Conservation (phyloP, 139 green algal species). For the Chlamydomonas sp. region DNA sequence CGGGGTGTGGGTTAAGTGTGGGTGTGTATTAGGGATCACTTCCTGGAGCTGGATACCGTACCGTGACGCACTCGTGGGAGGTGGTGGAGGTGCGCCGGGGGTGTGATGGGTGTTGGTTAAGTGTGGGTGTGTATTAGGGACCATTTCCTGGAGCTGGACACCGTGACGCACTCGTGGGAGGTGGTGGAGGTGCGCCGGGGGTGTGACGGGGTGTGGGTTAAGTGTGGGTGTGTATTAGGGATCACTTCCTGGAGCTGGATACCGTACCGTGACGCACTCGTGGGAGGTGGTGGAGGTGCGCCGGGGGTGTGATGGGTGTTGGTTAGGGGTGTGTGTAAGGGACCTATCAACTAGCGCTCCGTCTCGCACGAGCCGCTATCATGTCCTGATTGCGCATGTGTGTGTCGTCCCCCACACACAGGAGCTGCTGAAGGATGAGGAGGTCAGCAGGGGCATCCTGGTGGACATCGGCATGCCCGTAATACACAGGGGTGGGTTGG, state of each 20-base stretch:
- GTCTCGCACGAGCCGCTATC: too few relatives aligned
- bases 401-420: too few relatives aligned
- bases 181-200: constrained; percentile 56
- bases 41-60: constrained; percentile 93
- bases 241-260: constrained; percentile 95
- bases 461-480: constrained; percentile 94
- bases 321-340: constrained; percentile 94
- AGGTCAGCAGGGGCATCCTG: constrained; percentile 82
- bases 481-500: constrained; percentile 75
- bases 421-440: constrained; percentile 15
- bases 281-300: constrained; percentile 84
- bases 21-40: constrained; percentile 98
- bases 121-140: constrained; percentile 95
- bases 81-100: constrained; percentile 67
- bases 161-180: constrained; percentile 90
- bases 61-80: constrained; percentile 90
- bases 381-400: too few relatives aligned
- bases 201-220: constrained; percentile 92
- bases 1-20: constrained; percentile 91
- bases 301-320: constrained; percentile 94
- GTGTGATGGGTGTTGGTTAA: constrained; percentile 95
- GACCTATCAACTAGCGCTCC: too few relatives aligned
- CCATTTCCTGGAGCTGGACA: constrained; percentile 94
- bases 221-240: constrained; percentile 95
- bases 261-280: constrained; percentile 85